These are phyloP conservation scores for Suillus variegatus DNA, from an alignment of 768 basidiomycete genomes.

Conservation along the genomic window DNA sequence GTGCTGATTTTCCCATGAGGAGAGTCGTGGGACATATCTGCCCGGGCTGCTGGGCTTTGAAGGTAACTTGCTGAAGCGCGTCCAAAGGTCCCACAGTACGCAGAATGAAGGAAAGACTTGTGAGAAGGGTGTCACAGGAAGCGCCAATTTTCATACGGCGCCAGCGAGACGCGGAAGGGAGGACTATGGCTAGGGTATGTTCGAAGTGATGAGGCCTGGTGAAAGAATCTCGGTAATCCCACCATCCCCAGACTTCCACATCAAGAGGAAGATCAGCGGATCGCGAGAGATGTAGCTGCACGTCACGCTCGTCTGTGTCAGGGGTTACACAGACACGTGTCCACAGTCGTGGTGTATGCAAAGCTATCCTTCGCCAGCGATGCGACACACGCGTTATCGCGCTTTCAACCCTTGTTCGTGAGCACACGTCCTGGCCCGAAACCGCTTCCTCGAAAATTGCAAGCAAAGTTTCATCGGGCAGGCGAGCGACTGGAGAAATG, in stretches of 20 bases:
- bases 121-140: constrained; percentile 31
- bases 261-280: constrained; percentile 21
- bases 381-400: constrained; percentile 32
- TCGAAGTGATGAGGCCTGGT: constrained; percentile 26
- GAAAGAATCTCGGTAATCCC: constrained; percentile 30
- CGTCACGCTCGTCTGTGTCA: constrained; percentile 5
- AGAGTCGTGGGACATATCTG: constrained; percentile 30
- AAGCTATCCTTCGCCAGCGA: constrained; percentile 32
- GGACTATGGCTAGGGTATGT: constrained; percentile 24
- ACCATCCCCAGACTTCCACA: constrained; percentile 29
- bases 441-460: constrained; percentile 33
- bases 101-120: constrained; percentile 30
- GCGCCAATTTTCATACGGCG: constrained; percentile 27
- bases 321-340: constrained; percentile 28
- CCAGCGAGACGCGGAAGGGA: constrained; percentile 29
- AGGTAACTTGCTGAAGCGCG: constrained; percentile 28
- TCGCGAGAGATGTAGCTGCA: neutral
- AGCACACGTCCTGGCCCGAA: constrained; percentile 22
- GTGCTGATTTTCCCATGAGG: constrained; percentile 18
- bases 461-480: constrained; percentile 33
- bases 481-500: constrained; percentile 28
- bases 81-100: constrained; percentile 20
- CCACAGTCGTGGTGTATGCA: constrained; percentile 33
- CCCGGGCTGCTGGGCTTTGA: constrained; percentile 31
- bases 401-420: constrained; percentile 22